Base-by-base conservation (phyloP, 257 asterid species). In the Avicennia marina region DNA sequence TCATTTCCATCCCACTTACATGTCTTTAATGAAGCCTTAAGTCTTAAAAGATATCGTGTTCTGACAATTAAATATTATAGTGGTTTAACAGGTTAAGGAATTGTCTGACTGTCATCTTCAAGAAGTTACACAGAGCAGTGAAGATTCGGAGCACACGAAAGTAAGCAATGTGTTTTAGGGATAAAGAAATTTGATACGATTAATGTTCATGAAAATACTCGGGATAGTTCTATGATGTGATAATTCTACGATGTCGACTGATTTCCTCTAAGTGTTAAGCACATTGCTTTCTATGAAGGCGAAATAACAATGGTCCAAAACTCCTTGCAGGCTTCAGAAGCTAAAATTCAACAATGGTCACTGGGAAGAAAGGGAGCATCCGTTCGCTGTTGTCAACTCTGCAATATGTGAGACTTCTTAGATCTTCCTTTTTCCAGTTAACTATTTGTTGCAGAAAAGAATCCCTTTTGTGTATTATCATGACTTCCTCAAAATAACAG, bases 281-380 rank as follows among this genome's bases (percentile, higher is more conserved):
- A 5, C 12, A 0, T 11, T 36, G 41, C 41, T 36, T 8, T 8
- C 41, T 36, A 2, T 36, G 34, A 29, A 29, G 34, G 34, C 8
- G 8, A 25, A 44, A 11, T 31, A 41, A 25, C 21, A 12, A 16
- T 53, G 6, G 53, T 5, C 20, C 45, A 48, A 50, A n/a, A n/a
- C 4, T 29, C 8, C 2, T 36, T 56, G 61, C 80, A 91, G 97
- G 87, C 82, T 71, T 68, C 70, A 58, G 90, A 88, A 71, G 80
- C 83, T 50, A 85, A 86, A 77, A 80, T 91, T 63, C 73, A 69
- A 60, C 90, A 85, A 58, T 88, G 98, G 98, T 80, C 95, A 43
- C 67, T 69, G 9, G 98, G 95, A 88, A 87, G 84, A 83, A 88
- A 74, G 97, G 97, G 65, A 91, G 88, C 73, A 91, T 91, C 32